These are phyloP conservation scores for Psilocybe tampanensis DNA, from an alignment of 768 basidiomycete genomes.

Conservation along the genomic window DNA sequence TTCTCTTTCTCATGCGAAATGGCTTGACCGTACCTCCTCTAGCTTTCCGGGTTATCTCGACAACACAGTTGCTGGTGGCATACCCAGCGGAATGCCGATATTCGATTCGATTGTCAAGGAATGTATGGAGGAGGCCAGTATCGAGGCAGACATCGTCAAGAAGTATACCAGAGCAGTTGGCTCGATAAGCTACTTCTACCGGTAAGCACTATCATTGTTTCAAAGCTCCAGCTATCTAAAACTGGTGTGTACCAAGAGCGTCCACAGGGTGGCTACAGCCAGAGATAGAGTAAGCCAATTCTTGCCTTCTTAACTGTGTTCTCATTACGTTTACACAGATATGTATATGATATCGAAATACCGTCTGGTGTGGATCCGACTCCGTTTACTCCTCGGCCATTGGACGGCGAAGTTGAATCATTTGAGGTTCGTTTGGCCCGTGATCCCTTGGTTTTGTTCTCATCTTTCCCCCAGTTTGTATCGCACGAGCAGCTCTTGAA, in stretches of 20 bases:
- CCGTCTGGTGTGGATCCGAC: conserved; percentile 51
- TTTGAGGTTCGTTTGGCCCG: conserved; percentile 64
- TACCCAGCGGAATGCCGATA: conserved; percentile 73
- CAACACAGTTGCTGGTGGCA: conserved; percentile 92
- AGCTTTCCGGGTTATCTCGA: conserved; percentile 89
- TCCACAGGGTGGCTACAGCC: conserved; percentile 81
- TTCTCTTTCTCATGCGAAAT: background rate
- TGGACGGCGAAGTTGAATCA: conserved; percentile 92
- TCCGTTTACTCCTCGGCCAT: conserved; percentile 66
- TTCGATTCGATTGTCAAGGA: conserved; percentile 87
- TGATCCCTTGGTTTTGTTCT: background rate
- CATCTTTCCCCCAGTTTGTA: conserved; percentile 54
- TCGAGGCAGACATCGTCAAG: conserved; percentile 65
- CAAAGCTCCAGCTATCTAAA: background rate
- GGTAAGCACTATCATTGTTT: conserved; percentile 35
- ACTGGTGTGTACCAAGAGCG: conserved; percentile 40
- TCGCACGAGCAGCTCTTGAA: conserved; percentile 60
- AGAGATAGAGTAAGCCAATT: conserved; percentile 69
- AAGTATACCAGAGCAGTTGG: conserved; percentile 64
- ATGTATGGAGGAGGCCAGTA: conserved; percentile 90
- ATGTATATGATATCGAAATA: conserved; percentile 80
- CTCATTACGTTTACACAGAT: conserved; percentile 45
- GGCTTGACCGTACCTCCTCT: background rate
- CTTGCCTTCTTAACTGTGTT: background rate
- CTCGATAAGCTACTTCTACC: conserved; percentile 80